phyloP scores from a whole-genome alignment of 108 stramenopile species.

The Nitzschia sp. region DNA sequence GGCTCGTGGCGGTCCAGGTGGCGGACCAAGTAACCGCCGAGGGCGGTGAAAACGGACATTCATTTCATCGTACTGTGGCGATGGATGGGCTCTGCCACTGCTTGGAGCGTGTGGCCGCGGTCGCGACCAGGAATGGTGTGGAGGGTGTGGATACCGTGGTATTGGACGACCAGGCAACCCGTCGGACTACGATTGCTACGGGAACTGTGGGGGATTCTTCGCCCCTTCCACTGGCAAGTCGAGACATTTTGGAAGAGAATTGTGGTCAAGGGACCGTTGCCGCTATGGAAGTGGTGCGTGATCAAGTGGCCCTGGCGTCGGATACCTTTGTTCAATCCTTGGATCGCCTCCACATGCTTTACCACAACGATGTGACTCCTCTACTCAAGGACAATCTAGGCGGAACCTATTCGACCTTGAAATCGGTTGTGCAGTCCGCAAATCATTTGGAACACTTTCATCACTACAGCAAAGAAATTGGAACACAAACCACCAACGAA shows the following conservation, averaged over 20 bases:
- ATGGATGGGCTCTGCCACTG: conserved; percentile 39
- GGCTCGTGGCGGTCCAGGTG: conserved; percentile 30
- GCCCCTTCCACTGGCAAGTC: conserved; percentile 25
- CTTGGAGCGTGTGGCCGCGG: conserved; percentile 14
- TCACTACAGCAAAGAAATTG: conserved; percentile 44
- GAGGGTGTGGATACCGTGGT: conserved; percentile 6
- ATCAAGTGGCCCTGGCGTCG: conserved; percentile 56
- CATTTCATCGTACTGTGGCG: conserved; percentile 10
- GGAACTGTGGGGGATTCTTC: conserved; percentile 53
- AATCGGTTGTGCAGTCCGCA: conserved; percentile 43
- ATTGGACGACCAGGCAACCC: conserved; percentile 27
- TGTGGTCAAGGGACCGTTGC: conserved; percentile 52
- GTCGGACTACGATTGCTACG: conserved; percentile 49
- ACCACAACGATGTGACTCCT: conserved; percentile 3
- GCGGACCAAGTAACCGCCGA: not conserved
- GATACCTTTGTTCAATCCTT: conserved; percentile 47
- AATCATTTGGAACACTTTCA: conserved; percentile 71
- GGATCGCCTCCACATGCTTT: conserved; percentile 36
- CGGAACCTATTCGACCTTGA: conserved; percentile 24
- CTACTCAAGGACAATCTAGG: conserved; percentile 13
- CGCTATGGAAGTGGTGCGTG: conserved; percentile 63
- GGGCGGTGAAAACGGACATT: not conserved
- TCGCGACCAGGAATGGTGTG: not conserved
- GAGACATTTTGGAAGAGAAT: conserved; percentile 21
- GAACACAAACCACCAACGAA: not conserved